These are phyloP conservation scores for Spongispora temasekensis DNA, from an alignment of 1,284 basidiomycete genomes.

Conservation along the genomic window DNA sequence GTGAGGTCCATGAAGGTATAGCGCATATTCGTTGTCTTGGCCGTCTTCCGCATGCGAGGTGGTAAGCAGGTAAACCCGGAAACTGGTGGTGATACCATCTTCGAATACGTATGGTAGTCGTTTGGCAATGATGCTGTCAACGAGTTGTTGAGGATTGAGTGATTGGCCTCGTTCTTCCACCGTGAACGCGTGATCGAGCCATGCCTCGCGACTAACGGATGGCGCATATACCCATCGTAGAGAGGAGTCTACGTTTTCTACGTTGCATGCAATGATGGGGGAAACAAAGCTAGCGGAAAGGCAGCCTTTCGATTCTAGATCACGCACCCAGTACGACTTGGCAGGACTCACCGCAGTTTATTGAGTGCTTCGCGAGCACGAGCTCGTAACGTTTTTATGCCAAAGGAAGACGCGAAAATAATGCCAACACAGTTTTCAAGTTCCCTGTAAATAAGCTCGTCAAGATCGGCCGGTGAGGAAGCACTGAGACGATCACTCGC, in stretches of 20 bases:
- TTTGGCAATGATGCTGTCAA: conserved; percentile 16
- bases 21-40: conserved; percentile 13
- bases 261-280: too few species aligned
- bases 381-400: conserved; percentile 5
- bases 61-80: conserved; percentile 20
- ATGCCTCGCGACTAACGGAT: conserved; percentile 20
- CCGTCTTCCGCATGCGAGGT: conserved; percentile 7
- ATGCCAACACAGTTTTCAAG: conserved; percentile 18
- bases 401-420: conserved; percentile 15
- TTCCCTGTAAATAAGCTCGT: conserved; percentile 6
- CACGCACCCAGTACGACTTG: too few species aligned
- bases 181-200: conserved; percentile 21
- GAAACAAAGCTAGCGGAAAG: neutral
- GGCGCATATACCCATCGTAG: conserved; percentile 23
- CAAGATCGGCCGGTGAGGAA: too few species aligned
- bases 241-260: conserved; percentile 11
- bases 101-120: conserved; percentile 19
- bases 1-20: conserved; percentile 23
- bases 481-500: neutral
- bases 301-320: too few species aligned
- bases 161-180: conserved; percentile 21
- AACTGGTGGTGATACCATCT: conserved; percentile 4
- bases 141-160: conserved; percentile 16
- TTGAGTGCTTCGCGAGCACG: conserved; percentile 17
- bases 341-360: conserved; percentile 20